Conservation (phyloP, 441 rosid genomes). For the Syzygium malaccense region DNA sequence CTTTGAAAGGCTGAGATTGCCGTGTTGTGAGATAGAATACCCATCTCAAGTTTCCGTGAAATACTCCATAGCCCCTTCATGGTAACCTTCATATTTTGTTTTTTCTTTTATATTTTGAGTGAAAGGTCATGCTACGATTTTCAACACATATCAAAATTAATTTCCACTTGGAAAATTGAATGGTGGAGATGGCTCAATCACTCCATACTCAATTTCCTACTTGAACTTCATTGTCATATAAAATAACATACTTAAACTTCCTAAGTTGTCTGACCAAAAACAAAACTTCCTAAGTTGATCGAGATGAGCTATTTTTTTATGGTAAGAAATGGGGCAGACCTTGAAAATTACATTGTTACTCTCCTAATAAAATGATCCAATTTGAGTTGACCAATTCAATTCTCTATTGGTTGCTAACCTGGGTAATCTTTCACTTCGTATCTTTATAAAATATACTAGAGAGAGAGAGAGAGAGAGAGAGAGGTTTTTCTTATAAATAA, state of each 20-base stretch:
- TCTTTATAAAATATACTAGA: not conserved
- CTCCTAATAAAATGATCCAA: too few relatives aligned
- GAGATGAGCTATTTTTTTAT: not conserved
- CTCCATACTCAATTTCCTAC: not conserved
- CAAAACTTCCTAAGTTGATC: not conserved
- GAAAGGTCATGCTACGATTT: not conserved
- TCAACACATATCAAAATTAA: not conserved
- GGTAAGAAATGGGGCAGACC: too few relatives aligned
- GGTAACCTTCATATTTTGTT: too few relatives aligned
- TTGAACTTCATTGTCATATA: not conserved
- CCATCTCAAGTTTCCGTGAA: too few relatives aligned
- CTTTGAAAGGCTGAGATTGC: too few relatives aligned
- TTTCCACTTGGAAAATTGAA: not conserved
- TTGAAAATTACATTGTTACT: too few relatives aligned
- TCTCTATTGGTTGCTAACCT: not conserved
- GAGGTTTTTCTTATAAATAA: not conserved
- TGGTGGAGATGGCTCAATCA: not conserved
- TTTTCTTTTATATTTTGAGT: not conserved
- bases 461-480: not conserved
- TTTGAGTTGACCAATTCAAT: fast-evolving
- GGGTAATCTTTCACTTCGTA: not conserved
- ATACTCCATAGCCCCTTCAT: not conserved
- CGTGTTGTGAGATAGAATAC: too few relatives aligned
- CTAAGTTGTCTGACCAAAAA: not conserved
- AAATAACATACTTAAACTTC: not conserved